phyloP scores from a whole-genome alignment of 2,329 filamentous ascomycete genomes.

The Tolypocladium cylindrosporum region DNA sequence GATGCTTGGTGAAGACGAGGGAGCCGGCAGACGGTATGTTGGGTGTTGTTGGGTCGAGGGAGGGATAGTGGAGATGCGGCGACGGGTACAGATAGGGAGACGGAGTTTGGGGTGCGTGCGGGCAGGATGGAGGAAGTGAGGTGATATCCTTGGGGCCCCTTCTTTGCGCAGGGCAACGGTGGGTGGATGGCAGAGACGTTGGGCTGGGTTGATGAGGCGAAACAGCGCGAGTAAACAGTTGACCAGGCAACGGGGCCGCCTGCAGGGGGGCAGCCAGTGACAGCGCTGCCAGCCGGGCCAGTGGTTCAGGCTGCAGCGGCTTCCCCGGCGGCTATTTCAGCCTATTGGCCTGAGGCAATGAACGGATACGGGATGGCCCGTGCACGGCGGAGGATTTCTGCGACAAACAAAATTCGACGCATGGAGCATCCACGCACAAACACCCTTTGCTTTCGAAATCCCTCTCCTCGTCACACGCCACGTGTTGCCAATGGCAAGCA shows the following conservation, averaged over 20 bases:
- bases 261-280: not conserved
- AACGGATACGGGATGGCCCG: not conserved
- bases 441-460: not conserved
- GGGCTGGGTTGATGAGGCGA: not conserved
- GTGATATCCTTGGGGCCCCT: constrained; percentile 1
- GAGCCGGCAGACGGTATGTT: not conserved
- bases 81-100: not conserved
- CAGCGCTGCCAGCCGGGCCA: not conserved
- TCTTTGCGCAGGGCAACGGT: constrained; percentile 3
- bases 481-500: not conserved
- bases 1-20: not conserved
- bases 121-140: not conserved
- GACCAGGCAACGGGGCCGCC: constrained; percentile 19
- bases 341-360: not conserved
- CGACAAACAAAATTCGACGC: not conserved
- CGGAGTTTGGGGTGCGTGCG: not conserved
- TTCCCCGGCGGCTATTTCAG: too few relatives aligned
- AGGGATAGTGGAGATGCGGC: not conserved
- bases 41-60: not conserved
- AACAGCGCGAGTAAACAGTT: constrained; percentile 21
- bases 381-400: not conserved
- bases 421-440: not conserved
- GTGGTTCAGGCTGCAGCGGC: too few relatives aligned
- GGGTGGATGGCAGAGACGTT: not conserved
- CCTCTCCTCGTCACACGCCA: not conserved